Evolutionary conservation across 2,329 filamentous ascomycete species (phyloP).

Genomic region (Triangularia setosa): DNA sequence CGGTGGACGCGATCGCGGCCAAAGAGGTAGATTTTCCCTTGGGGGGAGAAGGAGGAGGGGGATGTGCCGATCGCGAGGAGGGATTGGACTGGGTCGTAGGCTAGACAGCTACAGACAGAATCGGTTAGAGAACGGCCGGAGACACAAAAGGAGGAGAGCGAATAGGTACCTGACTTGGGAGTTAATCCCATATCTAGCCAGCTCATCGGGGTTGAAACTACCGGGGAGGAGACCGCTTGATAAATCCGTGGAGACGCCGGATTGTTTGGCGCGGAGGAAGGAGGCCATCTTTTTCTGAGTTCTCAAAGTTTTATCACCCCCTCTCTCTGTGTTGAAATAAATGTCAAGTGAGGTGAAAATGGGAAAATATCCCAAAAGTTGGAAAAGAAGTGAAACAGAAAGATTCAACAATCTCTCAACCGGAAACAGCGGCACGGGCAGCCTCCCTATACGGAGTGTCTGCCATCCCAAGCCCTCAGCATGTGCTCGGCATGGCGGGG

Average conservation of each 20-base stretch:
- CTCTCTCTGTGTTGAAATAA: background rate
- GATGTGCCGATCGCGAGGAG: conserved; percentile 88
- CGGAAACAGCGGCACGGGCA: background rate
- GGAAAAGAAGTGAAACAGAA: background rate
- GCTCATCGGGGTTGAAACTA: conserved; percentile 79
- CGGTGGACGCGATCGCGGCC: conserved; percentile 75
- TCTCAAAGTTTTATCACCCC: background rate
- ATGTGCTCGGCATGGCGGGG: background rate
- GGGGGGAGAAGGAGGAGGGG: conserved; percentile 74
- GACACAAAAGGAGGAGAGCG: background rate
- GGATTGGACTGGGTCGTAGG: conserved; percentile 91
- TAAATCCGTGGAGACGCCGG: conserved; percentile 86
- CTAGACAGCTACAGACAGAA: conserved; percentile 58
- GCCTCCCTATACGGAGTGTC: no score
- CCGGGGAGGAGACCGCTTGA: conserved; percentile 75
- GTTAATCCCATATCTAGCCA: conserved; percentile 76
- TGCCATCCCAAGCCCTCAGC: background rate
- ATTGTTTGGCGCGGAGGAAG: conserved; percentile 88
- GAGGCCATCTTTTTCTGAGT: conserved; percentile 61
- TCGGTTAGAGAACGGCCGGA: background rate
- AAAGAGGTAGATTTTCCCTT: conserved; percentile 81
- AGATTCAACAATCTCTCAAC: background rate
- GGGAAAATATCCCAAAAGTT: background rate
- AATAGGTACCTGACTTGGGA: conserved; percentile 57
- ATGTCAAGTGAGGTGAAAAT: background rate